A percentile compares a stretch with the other conserved stretches of the same genome.
Conservation (phyloP, 192 early-diverging fungal species). For the Mortierella antarctica region DNA sequence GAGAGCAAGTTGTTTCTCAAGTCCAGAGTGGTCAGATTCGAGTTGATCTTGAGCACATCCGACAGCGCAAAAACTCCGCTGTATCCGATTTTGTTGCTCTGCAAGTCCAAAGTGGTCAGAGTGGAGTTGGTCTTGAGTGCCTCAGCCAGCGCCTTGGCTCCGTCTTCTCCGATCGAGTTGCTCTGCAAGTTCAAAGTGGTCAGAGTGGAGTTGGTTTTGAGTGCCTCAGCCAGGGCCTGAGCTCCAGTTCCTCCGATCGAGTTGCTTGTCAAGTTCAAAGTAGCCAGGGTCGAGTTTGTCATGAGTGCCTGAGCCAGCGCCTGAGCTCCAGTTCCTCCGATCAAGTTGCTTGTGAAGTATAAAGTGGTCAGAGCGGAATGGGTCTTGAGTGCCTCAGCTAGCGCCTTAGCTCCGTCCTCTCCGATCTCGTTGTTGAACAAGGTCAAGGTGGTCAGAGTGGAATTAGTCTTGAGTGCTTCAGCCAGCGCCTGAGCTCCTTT, state of each 20-base stretch:
- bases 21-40: too few relatives aligned
- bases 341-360: too few relatives aligned
- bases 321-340: too few relatives aligned
- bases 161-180: slow-evolving; percentile 7
- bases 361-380: background rate
- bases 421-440: slow-evolving; percentile 1
- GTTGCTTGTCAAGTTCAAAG: too few relatives aligned
- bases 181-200: slow-evolving; percentile 10
- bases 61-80: too few relatives aligned
- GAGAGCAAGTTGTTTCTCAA: too few relatives aligned
- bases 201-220: slow-evolving; percentile 18
- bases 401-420: background rate
- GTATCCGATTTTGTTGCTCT: too few relatives aligned
- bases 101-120: slow-evolving; percentile 20
- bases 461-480: slow-evolving; percentile 5
- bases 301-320: too few relatives aligned
- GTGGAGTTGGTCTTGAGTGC: slow-evolving; percentile 24
- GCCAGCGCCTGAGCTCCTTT: slow-evolving; percentile 4
- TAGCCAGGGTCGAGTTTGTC: too few relatives aligned
- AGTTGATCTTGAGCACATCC: too few relatives aligned
- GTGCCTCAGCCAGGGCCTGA: slow-evolving; percentile 16
- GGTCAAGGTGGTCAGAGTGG: background rate
- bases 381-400: slow-evolving; percentile 10
- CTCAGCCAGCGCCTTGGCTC: slow-evolving; percentile 26
- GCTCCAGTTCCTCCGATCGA: too few relatives aligned